These are phyloP conservation scores for Penicillium sp. DNA, from an alignment of 2,329 filamentous ascomycete genomes.

Conservation along the genomic window DNA sequence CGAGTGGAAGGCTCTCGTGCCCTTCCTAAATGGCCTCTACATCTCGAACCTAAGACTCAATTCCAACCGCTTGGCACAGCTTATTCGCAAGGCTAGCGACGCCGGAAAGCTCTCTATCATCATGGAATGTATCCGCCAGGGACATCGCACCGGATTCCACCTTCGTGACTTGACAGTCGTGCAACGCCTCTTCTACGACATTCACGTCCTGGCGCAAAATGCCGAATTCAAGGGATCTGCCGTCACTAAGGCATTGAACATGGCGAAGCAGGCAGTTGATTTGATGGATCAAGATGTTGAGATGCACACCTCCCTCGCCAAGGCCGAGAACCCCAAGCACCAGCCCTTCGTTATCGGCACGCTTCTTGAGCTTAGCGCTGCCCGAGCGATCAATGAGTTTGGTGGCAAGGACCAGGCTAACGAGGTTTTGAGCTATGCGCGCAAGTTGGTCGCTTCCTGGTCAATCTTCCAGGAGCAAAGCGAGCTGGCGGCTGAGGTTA, in stretches of 20 bases:
- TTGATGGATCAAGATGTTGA: slow-evolving; percentile 40
- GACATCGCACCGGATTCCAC: slow-evolving; percentile 41
- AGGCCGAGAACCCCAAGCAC: slow-evolving; percentile 40
- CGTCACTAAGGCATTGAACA: slow-evolving; percentile 34
- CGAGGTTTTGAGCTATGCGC: slow-evolving; percentile 46
- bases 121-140: slow-evolving; percentile 43
- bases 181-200: slow-evolving; percentile 41
- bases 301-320: slow-evolving; percentile 34
- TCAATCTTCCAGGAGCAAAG: slow-evolving; percentile 27
- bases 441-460: slow-evolving; percentile 43
- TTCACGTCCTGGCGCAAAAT: slow-evolving; percentile 41
- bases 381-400: slow-evolving; percentile 43
- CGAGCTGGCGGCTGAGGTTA: slow-evolving; percentile 16
- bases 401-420: slow-evolving; percentile 45
- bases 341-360: slow-evolving; percentile 48
- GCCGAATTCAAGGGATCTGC: slow-evolving; percentile 40
- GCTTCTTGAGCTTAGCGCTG: slow-evolving; percentile 52
- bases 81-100: slow-evolving; percentile 44
- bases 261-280: slow-evolving; percentile 41
- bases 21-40: slow-evolving; percentile 46
- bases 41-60: slow-evolving; percentile 35
- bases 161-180: slow-evolving; percentile 37
- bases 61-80: slow-evolving; percentile 35
- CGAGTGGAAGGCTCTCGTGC: slow-evolving; percentile 47
- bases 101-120: slow-evolving; percentile 42